phyloP scores from a whole-genome alignment of 1,284 basidiomycete species.

The Lentinula novae-zelandiae region DNA sequence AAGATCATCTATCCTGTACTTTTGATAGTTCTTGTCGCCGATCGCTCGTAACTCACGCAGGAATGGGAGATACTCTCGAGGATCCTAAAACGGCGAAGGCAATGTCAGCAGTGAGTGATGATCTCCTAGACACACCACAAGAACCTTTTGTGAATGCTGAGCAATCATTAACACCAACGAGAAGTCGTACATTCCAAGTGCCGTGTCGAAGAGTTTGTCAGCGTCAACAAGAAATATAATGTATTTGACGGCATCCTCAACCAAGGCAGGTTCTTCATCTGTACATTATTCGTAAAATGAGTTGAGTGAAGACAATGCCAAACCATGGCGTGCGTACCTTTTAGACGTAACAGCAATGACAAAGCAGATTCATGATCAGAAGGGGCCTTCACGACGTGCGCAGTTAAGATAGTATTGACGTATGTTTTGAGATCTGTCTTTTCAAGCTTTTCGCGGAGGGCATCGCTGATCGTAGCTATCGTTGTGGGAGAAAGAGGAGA shows the following conservation, averaged over 20 bases:
- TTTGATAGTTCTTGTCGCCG: constrained; percentile 74
- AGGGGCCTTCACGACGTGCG: constrained; percentile 89
- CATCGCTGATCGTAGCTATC: constrained; percentile 77
- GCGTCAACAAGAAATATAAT: constrained; percentile 98
- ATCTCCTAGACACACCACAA: constrained; percentile 8
- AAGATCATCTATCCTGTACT: constrained; percentile 93
- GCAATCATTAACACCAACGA: constrained; percentile 93
- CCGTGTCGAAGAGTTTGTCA: constrained; percentile 88
- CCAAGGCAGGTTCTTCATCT: constrained; percentile 73
- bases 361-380: constrained; percentile 90
- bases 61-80: constrained; percentile 97
- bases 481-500: constrained; percentile 43
- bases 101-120: neutral
- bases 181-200: constrained; percentile 99
- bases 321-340: constrained; percentile 44
- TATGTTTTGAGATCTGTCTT: constrained; percentile 73
- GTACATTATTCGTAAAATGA: neutral
- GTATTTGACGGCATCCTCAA: constrained; percentile 97
- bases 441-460: constrained; percentile 74
- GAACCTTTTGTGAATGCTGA: constrained; percentile 93
- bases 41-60: constrained; percentile 84
- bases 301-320: neutral
- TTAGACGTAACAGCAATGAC: constrained; percentile 71
- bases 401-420: constrained; percentile 88
- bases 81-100: constrained; percentile 59